A percentile compares a stretch with the other conserved stretches of the same genome.
These are phyloP conservation scores for Xylaria sp. DNA, from an alignment of 2,329 filamentous ascomycete genomes.

Conservation along the genomic window DNA sequence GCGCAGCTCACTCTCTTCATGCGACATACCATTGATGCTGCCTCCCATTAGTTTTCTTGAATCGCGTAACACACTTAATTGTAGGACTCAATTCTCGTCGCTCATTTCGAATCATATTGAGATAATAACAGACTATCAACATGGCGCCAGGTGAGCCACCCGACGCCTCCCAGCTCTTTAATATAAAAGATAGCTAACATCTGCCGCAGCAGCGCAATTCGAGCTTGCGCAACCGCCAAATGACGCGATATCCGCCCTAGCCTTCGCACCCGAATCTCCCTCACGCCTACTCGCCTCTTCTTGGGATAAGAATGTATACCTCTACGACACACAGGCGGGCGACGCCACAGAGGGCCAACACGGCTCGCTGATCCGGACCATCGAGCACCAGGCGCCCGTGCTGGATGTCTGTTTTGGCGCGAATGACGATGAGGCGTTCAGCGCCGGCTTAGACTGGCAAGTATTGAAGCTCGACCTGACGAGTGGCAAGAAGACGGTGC, in stretches of 20 bases:
- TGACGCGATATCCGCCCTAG: conserved; percentile 87
- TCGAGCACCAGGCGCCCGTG: conserved; percentile 85
- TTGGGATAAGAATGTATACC: conserved; percentile 92
- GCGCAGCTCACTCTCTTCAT: background rate
- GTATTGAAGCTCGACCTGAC: conserved; percentile 81
- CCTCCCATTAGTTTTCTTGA: background rate
- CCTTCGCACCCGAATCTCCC: conserved; percentile 82
- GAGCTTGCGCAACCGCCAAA: conserved; percentile 83
- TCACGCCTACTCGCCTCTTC: conserved; percentile 87
- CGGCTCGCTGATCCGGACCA: conserved; percentile 75
- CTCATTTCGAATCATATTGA: background rate
- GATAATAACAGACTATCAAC: conserved; percentile 2
- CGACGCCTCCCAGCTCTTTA: background rate
- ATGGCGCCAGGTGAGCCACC: conserved; percentile 46
- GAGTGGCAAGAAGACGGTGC: conserved; percentile 75
- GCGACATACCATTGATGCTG: conserved; percentile 14
- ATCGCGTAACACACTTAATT: background rate
- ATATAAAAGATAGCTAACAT: conserved; percentile 10
- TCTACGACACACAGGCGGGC: conserved; percentile 77
- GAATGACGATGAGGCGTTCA: conserved; percentile 85
- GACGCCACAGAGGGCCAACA: conserved; percentile 53
- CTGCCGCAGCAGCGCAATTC: conserved; percentile 74
- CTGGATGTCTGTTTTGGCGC: conserved; percentile 92
- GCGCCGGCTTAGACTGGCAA: conserved; percentile 85
- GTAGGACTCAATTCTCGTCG: background rate